These are phyloP conservation scores for Mucor plumbeus DNA, from an alignment of 371 early-diverging fungal species.

Conservation along the genomic window DNA sequence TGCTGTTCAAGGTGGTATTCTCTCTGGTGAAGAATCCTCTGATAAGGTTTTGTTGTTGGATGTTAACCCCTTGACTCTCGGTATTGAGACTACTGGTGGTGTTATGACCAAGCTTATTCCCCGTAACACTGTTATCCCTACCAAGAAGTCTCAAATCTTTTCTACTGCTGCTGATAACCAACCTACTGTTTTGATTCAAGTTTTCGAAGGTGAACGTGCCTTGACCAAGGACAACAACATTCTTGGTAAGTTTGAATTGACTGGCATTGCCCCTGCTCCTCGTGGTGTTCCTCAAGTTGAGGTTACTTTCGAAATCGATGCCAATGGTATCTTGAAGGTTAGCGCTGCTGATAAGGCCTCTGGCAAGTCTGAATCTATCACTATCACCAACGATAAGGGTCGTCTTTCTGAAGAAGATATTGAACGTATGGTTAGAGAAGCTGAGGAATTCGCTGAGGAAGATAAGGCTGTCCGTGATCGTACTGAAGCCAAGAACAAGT, in stretches of 20 bases:
- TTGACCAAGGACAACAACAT: conserved; percentile 96
- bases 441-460: conserved; percentile 87
- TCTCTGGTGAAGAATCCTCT: conserved; percentile 86
- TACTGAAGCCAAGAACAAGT: conserved; percentile 85
- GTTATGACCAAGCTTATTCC: conserved; percentile 95
- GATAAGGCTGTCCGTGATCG: conserved; percentile 86
- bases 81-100: conserved; percentile 96
- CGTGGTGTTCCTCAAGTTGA: conserved; percentile 90
- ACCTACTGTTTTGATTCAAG: conserved; percentile 95
- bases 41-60: conserved; percentile 93
- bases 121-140: conserved; percentile 98
- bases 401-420: conserved; percentile 95
- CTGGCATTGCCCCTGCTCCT: conserved; percentile 84
- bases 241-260: conserved; percentile 96
- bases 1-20: conserved; percentile 93
- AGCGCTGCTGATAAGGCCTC: conserved; percentile 97
- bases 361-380: conserved; percentile 91
- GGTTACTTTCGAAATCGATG: conserved; percentile 98
- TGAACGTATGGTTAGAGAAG: conserved; percentile 94
- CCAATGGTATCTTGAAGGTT: conserved; percentile 98
- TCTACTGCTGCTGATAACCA: conserved; percentile 99
- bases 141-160: conserved; percentile 98
- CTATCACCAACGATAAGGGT: conserved; percentile 96
- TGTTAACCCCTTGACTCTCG: conserved; percentile 97
- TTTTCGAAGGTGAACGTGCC: conserved; percentile 98